Base-by-base conservation (phyloP, 805 yeast species). In the Wickerhamia fluorescens region DNA sequence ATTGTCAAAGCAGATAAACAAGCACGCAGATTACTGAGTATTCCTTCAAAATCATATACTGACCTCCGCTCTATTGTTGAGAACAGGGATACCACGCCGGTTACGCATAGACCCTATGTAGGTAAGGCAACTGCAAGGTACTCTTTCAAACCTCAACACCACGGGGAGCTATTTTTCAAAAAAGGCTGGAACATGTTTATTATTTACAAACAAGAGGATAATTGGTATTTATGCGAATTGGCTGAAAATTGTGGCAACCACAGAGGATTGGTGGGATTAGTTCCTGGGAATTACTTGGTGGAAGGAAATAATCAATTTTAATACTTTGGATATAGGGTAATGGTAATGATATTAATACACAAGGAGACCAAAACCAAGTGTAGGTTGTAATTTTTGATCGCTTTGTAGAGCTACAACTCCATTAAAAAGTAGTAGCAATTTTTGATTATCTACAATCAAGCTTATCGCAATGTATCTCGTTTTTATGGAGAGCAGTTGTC, bases 141-240 rank as follows among this genome's bases (percentile, higher is more conserved):
- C 38, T 40, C 57, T 7, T 64, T 58, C 40, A 55, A 51, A 33
- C 59, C 68, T 3, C 64, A 61, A 30, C 61, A 59, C 27, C 53
- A 48, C 6, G 68, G 68, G 11, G 70, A 64, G 37, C 46, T 64
- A 16, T 37, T 35, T 20, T 63, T 64, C 47, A 53, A 43, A 29
- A 63, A 62, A 35, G 58, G 58, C 24, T 59, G 68, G 66, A 44
- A 59, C 25, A 56, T 64, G 53, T 64, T 50, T 33, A 50, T 64
- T 16, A 47, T 64, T 17, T 61, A 61, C 42, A 58, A 56, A 32
- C 70, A 64, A 37, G 66, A 56, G 29, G 70, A 64, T 34, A 51
- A 58, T 31, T 64, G 70, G 70, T 64, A 40, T 36, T 53, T 62
- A 20, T 63, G 69, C 41, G 69, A 63, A 36, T 48, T 64, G 35